Evolutionary conservation across 768 basidiomycete genomes (phyloP).

Genomic region (Macrolepiota fuliginosa): DNA sequence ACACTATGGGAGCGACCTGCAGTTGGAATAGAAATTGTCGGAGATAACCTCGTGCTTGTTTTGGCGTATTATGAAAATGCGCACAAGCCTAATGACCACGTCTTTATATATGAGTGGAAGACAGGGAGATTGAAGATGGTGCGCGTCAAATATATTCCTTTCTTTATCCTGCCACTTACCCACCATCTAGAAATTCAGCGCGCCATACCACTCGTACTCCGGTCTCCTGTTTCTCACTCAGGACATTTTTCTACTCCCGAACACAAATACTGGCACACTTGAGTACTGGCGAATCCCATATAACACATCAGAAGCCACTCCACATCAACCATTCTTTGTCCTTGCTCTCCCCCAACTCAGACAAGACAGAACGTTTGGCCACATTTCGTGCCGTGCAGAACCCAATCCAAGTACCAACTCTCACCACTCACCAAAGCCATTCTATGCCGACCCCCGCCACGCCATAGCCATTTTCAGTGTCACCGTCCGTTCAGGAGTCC

Average conservation of each 20-base stretch:
- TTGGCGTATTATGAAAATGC: slow-evolving; percentile 23
- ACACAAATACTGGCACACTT: slow-evolving; percentile 23
- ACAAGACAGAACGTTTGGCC: slow-evolving; percentile 18
- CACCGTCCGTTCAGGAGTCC: slow-evolving; percentile 13
- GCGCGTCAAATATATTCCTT: slow-evolving; percentile 10
- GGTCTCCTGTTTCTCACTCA: slow-evolving; percentile 33
- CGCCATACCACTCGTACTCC: slow-evolving; percentile 25
- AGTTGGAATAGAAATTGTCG: slow-evolving; percentile 45
- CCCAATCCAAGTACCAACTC: slow-evolving; percentile 31
- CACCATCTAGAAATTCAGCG: slow-evolving; percentile 16
- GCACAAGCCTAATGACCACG: slow-evolving; percentile 20
- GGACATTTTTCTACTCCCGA: slow-evolving; percentile 31
- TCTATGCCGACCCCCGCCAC: slow-evolving; percentile 22
- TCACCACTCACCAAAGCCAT: slow-evolving; percentile 9
- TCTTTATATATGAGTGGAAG: slow-evolving; percentile 46
- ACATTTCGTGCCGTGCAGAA: slow-evolving; percentile 37
- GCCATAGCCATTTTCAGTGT: slow-evolving; percentile 35
- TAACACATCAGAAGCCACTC: slow-evolving; percentile 9
- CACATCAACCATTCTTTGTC: slow-evolving; percentile 19
- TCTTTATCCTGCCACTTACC: neutral
- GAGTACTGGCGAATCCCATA: slow-evolving; percentile 35
- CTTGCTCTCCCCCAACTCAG: slow-evolving; percentile 30
- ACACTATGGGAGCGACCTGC: slow-evolving; percentile 24
- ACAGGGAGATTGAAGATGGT: slow-evolving; percentile 35
- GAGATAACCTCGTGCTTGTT: slow-evolving; percentile 39